phyloP scores from a whole-genome alignment of 73 alveolate species.

The Tetrahymena borealis region DNA sequence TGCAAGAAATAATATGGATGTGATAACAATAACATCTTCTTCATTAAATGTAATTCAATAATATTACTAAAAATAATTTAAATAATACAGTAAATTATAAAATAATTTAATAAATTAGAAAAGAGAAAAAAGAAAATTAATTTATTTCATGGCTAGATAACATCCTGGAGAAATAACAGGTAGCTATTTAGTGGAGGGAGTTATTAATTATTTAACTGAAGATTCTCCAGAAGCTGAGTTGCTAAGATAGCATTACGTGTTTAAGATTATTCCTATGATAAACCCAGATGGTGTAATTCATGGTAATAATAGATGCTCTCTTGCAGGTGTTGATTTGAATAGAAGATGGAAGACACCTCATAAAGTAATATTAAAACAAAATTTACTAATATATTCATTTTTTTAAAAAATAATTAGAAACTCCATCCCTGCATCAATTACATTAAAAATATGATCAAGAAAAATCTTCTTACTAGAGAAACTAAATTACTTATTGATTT shows the following conservation, averaged over 20 bases:
- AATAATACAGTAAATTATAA: not conserved
- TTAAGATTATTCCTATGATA: constrained; percentile 83
- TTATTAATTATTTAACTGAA: constrained; percentile 51
- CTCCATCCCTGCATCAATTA: not conserved
- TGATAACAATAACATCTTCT: constrained; percentile 69
- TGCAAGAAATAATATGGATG: constrained; percentile 73
- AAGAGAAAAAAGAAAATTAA: constrained; percentile 39
- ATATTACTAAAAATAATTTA: not conserved
- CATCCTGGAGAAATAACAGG: constrained; percentile 81
- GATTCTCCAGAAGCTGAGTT: constrained; percentile 64
- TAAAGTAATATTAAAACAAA: constrained; percentile 30
- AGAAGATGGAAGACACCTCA: constrained; percentile 88
- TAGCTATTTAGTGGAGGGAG: constrained; percentile 59
- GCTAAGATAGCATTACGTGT: constrained; percentile 53
- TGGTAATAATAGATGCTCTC: constrained; percentile 91
- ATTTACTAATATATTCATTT: not conserved
- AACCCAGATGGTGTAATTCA: constrained; percentile 96
- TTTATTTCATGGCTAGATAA: constrained; percentile 59
- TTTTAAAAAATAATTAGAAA: not conserved
- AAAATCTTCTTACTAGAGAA: not conserved
- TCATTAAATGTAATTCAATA: not conserved
- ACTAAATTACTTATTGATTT: constrained; percentile 57
- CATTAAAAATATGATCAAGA: not conserved
- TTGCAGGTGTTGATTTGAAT: constrained; percentile 88
- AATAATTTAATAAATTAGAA: not conserved